A percentile compares a stretch with the other conserved stretches of the same genome.
phyloP scores from a whole-genome alignment of 2,329 filamentous ascomycete genomes.

The Orbilia quercus region DNA sequence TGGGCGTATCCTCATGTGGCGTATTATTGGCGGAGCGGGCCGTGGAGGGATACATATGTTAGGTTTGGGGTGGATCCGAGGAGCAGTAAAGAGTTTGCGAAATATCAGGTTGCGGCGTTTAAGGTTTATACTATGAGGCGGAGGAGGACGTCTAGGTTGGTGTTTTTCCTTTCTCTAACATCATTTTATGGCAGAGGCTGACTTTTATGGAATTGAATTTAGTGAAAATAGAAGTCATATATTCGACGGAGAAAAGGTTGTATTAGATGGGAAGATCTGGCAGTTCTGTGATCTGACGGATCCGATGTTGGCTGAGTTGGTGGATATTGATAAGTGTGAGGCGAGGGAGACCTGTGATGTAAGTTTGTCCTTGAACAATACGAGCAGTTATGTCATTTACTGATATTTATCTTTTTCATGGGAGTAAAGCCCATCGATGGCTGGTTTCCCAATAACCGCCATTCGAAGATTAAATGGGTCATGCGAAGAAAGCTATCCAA shows the following conservation, averaged over 20 bases:
- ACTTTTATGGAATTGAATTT: background rate
- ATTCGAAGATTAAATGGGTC: slow-evolving; percentile 84
- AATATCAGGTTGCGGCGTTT: slow-evolving; percentile 91
- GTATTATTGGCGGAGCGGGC: slow-evolving; percentile 91
- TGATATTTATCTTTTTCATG: too few species aligned
- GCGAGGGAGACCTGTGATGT: slow-evolving; percentile 58
- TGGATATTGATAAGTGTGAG: slow-evolving; percentile 71
- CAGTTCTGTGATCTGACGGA: slow-evolving; percentile 93
- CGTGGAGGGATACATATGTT: slow-evolving; percentile 89
- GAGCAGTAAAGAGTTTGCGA: slow-evolving; percentile 77
- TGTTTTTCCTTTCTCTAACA: background rate
- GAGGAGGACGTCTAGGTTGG: slow-evolving; percentile 48
- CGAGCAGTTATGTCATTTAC: background rate
- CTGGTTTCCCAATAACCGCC: slow-evolving; percentile 84
- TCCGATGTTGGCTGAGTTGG: slow-evolving; percentile 74
- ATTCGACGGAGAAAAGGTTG: slow-evolving; percentile 37
- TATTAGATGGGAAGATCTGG: slow-evolving; percentile 86
- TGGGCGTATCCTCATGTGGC: slow-evolving; percentile 84
- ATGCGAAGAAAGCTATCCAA: slow-evolving; percentile 84
- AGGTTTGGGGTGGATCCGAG: slow-evolving; percentile 88
- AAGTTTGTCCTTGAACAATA: background rate
- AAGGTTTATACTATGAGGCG: slow-evolving; percentile 69
- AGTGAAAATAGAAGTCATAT: slow-evolving; percentile 42
- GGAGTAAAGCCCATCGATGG: slow-evolving; percentile 71
- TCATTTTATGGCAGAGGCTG: background rate